Percentiles rank a stretch among this genome's conserved stretches.
Conservation (phyloP, 768 basidiomycete genomes). For the Boletus vinaceobasis region DNA sequence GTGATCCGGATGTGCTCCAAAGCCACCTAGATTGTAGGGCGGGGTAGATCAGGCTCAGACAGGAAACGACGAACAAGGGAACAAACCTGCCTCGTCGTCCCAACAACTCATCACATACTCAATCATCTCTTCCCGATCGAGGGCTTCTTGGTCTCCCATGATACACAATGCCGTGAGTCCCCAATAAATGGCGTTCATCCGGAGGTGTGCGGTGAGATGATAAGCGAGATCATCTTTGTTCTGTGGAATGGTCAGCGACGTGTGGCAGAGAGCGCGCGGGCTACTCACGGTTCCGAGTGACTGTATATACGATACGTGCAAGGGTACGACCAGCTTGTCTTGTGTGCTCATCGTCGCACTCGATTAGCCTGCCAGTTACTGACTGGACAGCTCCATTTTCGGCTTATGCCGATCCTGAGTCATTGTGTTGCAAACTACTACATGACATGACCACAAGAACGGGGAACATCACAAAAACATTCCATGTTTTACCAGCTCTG, state of each 20-base stretch:
- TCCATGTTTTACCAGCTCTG: too few species aligned
- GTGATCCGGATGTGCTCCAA: conserved; percentile 89
- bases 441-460: too few species aligned
- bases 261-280: not conserved
- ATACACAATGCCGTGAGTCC: conserved; percentile 83
- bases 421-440: too few species aligned
- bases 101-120: conserved; percentile 92
- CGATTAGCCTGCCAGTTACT: not conserved
- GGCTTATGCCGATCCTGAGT: too few species aligned
- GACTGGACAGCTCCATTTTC: not conserved
- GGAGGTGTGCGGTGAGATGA: conserved; percentile 88
- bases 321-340: conserved; percentile 41
- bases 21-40: conserved; percentile 59
- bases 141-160: conserved; percentile 74
- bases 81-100: conserved; percentile 79
- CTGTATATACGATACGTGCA: conserved; percentile 76
- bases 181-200: conserved; percentile 97
- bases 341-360: conserved; percentile 12
- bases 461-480: too few species aligned
- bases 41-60: conserved; percentile 1
- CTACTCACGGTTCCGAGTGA: conserved; percentile 60
- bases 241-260: conserved; percentile 35
- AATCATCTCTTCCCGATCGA: conserved; percentile 82
- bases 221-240: conserved; percentile 82
- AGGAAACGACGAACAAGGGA: not conserved